Evolutionary conservation across 495 filamentous ascomycete species (phyloP).

Genomic region (Aspergillus affinis): DNA sequence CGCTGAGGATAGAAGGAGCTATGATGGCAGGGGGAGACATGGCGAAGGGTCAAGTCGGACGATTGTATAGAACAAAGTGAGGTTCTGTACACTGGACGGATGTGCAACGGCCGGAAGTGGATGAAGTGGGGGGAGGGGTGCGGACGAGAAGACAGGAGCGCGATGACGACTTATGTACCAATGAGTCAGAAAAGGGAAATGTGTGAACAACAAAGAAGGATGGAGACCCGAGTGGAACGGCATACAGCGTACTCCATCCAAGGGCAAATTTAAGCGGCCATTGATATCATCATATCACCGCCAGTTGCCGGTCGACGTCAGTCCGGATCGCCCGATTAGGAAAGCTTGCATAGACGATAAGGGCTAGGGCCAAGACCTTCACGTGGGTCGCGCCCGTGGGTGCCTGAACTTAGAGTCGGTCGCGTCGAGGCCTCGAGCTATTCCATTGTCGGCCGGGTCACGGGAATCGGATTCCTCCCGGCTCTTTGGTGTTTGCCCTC

Average conservation of each 20-base stretch:
- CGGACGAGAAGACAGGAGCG: not conserved
- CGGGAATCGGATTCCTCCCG: slow-evolving; percentile 10
- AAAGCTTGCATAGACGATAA: slow-evolving; percentile 20
- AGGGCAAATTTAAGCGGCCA: slow-evolving; percentile 1
- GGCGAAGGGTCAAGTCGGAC: slow-evolving; percentile 14
- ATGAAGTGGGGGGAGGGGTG: slow-evolving; percentile 8
- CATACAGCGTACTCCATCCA: not conserved
- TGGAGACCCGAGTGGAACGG: slow-evolving; percentile 4
- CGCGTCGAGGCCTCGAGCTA: slow-evolving; percentile 17
- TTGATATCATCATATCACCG: slow-evolving; percentile 25
- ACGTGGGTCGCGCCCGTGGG: slow-evolving; percentile 14
- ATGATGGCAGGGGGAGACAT: slow-evolving; percentile 94
- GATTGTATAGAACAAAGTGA: not conserved
- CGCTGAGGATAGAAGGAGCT: slow-evolving; percentile 93
- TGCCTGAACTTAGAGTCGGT: not conserved
- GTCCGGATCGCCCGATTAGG: slow-evolving; percentile 25
- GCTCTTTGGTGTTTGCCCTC: not conserved
- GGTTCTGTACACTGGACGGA: slow-evolving; percentile 5
- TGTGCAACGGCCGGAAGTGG: slow-evolving; percentile 3
- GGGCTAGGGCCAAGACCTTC: slow-evolving; percentile 25
- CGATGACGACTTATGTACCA: slow-evolving; percentile 5
- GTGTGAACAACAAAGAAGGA: not conserved
- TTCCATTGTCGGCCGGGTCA: slow-evolving; percentile 5
- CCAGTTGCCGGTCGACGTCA: slow-evolving; percentile 26
- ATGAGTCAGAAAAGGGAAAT: not conserved